A percentile compares a stretch with the other conserved stretches of the same genome.
Evolutionary conservation across 2,329 filamentous ascomycete species (phyloP).

Genomic region (Pseudocercospora ulei): DNA sequence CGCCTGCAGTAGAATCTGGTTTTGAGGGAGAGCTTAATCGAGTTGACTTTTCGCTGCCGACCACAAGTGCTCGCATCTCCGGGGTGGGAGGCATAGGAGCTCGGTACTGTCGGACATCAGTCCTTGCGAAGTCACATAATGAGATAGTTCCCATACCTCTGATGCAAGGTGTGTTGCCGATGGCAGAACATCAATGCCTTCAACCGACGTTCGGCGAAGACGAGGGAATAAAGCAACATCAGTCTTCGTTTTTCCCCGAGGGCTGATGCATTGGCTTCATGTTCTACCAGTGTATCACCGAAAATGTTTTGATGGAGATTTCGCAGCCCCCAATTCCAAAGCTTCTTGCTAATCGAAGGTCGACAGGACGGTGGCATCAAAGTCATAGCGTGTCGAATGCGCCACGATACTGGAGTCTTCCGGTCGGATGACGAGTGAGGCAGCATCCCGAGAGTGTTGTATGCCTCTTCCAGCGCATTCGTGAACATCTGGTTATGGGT

Average conservation of each 20-base stretch:
- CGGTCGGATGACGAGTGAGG: not conserved
- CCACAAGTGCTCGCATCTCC: not conserved
- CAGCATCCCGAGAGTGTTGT: not conserved
- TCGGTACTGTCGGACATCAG: not conserved
- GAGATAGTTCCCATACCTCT: not conserved
- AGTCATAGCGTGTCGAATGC: not conserved
- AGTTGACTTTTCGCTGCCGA: not conserved
- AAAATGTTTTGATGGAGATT: conserved; percentile 1
- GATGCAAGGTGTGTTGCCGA: not conserved
- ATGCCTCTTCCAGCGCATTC: conserved; percentile 9
- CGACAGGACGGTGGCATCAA: not conserved
- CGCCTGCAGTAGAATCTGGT: not conserved
- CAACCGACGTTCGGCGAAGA: conserved; percentile 1
- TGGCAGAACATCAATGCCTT: conserved; percentile 1
- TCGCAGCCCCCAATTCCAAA: conserved; percentile 3
- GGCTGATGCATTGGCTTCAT: not conserved
- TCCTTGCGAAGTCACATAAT: not conserved
- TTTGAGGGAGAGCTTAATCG: too few relatives aligned
- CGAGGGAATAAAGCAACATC: not conserved
- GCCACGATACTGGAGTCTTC: not conserved
- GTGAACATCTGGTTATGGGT: conserved; percentile 6
- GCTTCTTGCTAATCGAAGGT: not conserved
- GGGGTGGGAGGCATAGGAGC: conserved; percentile 1
- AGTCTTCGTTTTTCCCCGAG: not conserved
- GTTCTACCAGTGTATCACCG: not conserved